Base-by-base conservation (phyloP, 768 basidiomycete genomes). In the Phlegmacium glaucopus region DNA sequence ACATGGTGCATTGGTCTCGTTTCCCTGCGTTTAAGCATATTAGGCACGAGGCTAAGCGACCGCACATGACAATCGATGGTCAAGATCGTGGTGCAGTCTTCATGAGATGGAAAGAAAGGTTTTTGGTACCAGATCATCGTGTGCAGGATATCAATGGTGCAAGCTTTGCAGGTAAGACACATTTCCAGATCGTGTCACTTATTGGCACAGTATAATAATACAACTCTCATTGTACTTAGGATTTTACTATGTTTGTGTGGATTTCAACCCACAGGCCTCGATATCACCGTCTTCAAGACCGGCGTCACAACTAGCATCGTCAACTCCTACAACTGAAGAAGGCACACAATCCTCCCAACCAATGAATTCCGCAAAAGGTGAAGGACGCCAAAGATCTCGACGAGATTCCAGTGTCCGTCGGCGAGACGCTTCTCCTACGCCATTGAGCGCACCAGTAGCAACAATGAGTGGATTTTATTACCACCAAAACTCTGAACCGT, bases 21-120 rank as follows among this genome's bases (percentile, higher is more conserved):
- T 97, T 97, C 71, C 91, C 91, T 32, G 85, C 92, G 17, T 93
- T 94, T 68, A 80, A 86, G 35, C 79, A 89, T 57, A 80, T 94
- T 53, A 84, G 83, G 63, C 74, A 79, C 50, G 90, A 94, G 59
- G 77, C 94, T 52, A 80, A 84, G 62, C 75, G 80, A 60, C 91
- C 92, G 0, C 77, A 83, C 51, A 59, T 90, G 65, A 90, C 88
- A 35, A 84, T 95, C 60, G 69, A 79, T 39, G 87, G 88, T 59
- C 74, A 85, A 35, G 84, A 87, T 58, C 78, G 86, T 41, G 85
- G 86, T 1, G 86, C 86, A 18, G 82, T 94, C 26, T 98, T 97
- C 64, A 92, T 98, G 87, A 76, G 95, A 51, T 94, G 93, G 88
- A 98, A 98, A 69, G 95, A 98, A 69, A 76, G 85, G 59, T 97